Evolutionary conservation across 1,139 yeast species (phyloP).

Genomic region (Blastobotrys serpentis): DNA sequence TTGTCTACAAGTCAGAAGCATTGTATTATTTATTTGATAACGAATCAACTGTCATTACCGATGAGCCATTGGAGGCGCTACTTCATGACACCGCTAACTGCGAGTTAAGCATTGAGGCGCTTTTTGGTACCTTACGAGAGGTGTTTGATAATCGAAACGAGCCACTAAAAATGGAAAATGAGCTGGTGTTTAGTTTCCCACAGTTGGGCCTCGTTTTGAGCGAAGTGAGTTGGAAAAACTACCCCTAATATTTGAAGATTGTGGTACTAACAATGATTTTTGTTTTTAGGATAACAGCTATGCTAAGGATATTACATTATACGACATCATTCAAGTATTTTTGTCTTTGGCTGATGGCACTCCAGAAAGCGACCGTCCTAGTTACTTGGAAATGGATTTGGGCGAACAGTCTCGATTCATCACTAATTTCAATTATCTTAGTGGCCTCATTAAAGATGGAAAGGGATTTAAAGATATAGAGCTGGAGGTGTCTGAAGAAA

Average conservation of each 20-base stretch:
- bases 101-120: conserved; percentile 20
- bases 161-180: conserved; percentile 22
- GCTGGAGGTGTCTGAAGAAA: conserved; percentile 2
- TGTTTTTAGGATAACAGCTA: conserved; percentile 28
- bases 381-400: conserved; percentile 21
- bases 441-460: conserved; percentile 25
- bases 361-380: conserved; percentile 16
- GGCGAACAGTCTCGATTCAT: conserved; percentile 24
- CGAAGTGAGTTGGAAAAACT: conserved; percentile 17
- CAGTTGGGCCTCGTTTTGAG: conserved; percentile 25
- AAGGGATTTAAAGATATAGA: conserved; percentile 25
- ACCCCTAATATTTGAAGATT: background rate
- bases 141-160: conserved; percentile 18
- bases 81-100: conserved; percentile 11
- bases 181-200: conserved; percentile 25
- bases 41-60: conserved; percentile 9
- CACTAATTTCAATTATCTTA: conserved; percentile 25
- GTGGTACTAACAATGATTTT: background rate
- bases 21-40: conserved; percentile 11
- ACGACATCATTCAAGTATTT: conserved; percentile 26
- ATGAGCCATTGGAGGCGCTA: conserved; percentile 5
- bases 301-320: conserved; percentile 26
- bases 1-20: conserved; percentile 11
- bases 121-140: conserved; percentile 25
- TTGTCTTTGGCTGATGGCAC: conserved; percentile 23